phyloP scores from a whole-genome alignment of 2,329 filamentous ascomycete genomes.

The Trichoderma harzianum region DNA sequence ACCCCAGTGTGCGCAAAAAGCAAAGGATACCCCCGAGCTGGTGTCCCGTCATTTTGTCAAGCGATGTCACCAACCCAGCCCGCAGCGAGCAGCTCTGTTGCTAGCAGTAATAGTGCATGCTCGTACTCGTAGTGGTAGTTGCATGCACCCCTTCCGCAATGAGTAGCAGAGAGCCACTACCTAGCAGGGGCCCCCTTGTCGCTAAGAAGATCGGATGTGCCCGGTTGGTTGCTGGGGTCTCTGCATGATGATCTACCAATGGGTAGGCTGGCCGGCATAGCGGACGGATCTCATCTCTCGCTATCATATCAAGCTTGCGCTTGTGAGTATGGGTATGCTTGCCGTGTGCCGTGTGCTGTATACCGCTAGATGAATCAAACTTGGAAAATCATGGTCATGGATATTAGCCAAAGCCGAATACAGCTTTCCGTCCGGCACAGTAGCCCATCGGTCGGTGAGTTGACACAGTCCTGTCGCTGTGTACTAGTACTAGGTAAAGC shows the following conservation, averaged over 20 bases:
- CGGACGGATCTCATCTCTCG: conserved; percentile 1
- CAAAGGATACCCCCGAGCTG: background rate
- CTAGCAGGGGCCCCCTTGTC: background rate
- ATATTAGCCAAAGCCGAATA: background rate
- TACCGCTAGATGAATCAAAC: background rate
- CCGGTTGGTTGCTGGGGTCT: conserved; percentile 8
- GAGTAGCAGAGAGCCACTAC: background rate
- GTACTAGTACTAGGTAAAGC: background rate
- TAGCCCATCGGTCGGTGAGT: background rate
- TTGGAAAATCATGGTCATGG: background rate
- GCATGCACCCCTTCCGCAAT: background rate
- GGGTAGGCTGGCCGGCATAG: background rate
- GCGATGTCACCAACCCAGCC: background rate
- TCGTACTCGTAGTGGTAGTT: background rate
- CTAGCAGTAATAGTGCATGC: background rate
- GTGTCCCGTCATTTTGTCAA: background rate
- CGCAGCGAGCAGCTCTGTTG: background rate
- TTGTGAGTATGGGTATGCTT: background rate
- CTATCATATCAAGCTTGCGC: background rate
- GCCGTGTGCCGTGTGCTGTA: background rate
- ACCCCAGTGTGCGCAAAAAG: background rate
- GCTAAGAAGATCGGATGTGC: conserved; percentile 15
- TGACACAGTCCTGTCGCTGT: background rate
- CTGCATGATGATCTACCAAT: conserved; percentile 13
- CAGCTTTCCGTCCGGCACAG: background rate